Percentiles rank a stretch among this genome's conserved stretches.
Evolutionary conservation across 192 early-diverging fungal species (phyloP).

Genomic region (Rhizophagus prolifer): DNA sequence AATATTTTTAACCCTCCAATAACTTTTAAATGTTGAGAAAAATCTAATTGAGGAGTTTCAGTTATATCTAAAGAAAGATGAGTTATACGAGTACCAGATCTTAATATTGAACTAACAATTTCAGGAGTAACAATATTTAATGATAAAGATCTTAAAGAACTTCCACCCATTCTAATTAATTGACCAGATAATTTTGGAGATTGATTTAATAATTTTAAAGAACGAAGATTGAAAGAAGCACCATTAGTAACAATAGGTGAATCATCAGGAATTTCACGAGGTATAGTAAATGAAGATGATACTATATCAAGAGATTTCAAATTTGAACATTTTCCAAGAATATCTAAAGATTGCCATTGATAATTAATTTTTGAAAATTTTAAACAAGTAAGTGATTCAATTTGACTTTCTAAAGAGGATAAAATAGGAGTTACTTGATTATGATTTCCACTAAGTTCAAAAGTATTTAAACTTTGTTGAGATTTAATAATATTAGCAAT

Average conservation of each 20-base stretch:
- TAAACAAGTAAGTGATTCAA: background rate
- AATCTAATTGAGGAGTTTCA: background rate
- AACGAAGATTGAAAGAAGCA: background rate
- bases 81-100: background rate
- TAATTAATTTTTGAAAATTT: slow-evolving; percentile 5
- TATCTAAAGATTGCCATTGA: background rate
- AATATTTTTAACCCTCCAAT: background rate
- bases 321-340: slow-evolving; percentile 5
- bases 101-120: slow-evolving; percentile 1
- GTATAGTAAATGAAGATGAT: no score
- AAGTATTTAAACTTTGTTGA: background rate
- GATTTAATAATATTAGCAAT: background rate
- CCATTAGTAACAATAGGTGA: background rate
- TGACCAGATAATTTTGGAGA: background rate
- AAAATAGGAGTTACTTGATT: background rate
- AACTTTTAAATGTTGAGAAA: background rate
- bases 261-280: background rate
- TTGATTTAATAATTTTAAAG: slow-evolving; percentile 8
- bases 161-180: background rate
- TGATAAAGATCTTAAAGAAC: background rate
- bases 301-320: background rate
- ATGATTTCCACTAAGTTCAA: background rate
- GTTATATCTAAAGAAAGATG: background rate
- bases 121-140: background rate
- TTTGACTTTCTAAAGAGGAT: background rate